Percentiles rank a stretch among this genome's conserved stretches.
phyloP scores from a whole-genome alignment of 306 rosid species.

The Oemleria cerasiformis region DNA sequence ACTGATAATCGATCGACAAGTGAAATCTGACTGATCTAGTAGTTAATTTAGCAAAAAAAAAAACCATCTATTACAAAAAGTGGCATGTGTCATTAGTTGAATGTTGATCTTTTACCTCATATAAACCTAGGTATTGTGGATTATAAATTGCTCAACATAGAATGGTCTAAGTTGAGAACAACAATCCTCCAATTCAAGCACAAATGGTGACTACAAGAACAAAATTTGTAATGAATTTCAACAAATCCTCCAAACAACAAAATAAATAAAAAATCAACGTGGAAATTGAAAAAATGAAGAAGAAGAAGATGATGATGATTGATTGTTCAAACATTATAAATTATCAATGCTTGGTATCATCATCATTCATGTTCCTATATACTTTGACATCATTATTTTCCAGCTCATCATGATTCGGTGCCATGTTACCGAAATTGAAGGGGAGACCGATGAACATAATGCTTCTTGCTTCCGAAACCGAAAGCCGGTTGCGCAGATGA shows the following conservation, averaged over 20 bases:
- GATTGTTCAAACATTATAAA: not conserved
- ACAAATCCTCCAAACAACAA: not conserved
- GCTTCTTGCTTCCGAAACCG: slow-evolving; percentile 6
- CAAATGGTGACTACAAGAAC: slow-evolving; percentile 13
- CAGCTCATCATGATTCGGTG: slow-evolving; percentile 5
- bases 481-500: slow-evolving; percentile 1
- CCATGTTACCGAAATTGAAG: slow-evolving; percentile 17
- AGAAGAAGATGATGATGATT: slow-evolving; percentile 1
- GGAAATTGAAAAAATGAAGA: not conserved
- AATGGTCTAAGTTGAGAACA: not conserved
- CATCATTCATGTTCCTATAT: not conserved
- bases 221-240: slow-evolving; percentile 12
- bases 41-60: not conserved
- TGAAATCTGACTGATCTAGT: not conserved
- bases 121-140: not conserved
- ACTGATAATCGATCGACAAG: not conserved
- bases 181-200: slow-evolving; percentile 11
- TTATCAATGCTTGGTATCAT: slow-evolving; percentile 1
- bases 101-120: too few relatives aligned
- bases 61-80: too few relatives aligned
- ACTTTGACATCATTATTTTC: not conserved
- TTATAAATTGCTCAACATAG: not conserved
- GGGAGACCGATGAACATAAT: not conserved
- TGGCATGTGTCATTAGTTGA: too few relatives aligned
- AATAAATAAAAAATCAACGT: not conserved